Conservation (phyloP, 768 basidiomycete genomes). For the Leccinum uliginosum region DNA sequence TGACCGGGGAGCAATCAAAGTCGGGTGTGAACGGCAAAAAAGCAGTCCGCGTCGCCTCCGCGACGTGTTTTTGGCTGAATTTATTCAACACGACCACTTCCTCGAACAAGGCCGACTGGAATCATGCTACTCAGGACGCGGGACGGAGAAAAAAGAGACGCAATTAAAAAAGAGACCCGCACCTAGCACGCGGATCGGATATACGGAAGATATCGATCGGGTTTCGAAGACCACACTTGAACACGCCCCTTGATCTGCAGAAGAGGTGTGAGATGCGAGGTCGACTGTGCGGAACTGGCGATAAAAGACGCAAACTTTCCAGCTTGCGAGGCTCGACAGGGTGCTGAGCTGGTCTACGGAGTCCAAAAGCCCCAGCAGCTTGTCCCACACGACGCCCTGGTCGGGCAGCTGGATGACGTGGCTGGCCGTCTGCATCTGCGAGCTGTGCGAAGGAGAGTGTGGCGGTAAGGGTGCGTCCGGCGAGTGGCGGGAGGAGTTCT, state of each 20-base stretch:
- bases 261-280: background rate
- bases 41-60: conserved; percentile 54
- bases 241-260: conserved; percentile 47
- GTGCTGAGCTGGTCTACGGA: conserved; percentile 51
- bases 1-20: conserved; percentile 73
- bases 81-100: conserved; percentile 53
- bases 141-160: background rate
- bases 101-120: conserved; percentile 51
- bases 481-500: no score
- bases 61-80: conserved; percentile 51
- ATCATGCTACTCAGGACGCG: conserved; percentile 1
- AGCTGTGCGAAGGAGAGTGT: no score
- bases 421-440: no score
- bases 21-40: conserved; percentile 85
- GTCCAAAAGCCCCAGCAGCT: conserved; percentile 46
- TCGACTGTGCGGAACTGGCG: no score
- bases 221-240: conserved; percentile 43
- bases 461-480: no score
- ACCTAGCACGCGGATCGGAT: conserved; percentile 65
- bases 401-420: conserved; percentile 51
- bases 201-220: conserved; percentile 46
- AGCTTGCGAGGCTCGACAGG: conserved; percentile 45
- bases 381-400: conserved; percentile 48
- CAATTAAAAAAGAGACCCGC: conserved; percentile 11
- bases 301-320: conserved; percentile 47